phyloP scores from a whole-genome alignment of 805 yeast species.

The Zygosaccharomyces lentus region DNA sequence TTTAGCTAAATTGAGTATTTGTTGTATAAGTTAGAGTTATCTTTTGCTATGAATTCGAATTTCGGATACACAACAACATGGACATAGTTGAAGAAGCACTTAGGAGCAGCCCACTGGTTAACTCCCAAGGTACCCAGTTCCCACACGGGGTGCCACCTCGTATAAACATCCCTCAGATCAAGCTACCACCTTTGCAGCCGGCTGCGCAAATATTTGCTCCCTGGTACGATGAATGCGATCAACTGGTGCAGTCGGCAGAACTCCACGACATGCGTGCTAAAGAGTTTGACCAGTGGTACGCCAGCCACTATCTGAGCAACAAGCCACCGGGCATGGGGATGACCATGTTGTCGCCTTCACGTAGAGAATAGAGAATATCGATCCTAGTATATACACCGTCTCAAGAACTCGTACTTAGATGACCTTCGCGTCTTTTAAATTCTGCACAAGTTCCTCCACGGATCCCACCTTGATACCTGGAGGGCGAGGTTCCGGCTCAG shows the following conservation, averaged over 20 bases:
- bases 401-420: conserved; percentile 37
- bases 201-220: conserved; percentile 25
- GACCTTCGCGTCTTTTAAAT: conserved; percentile 73
- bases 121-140: conserved; percentile 22
- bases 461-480: conserved; percentile 76
- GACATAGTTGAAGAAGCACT: conserved; percentile 14
- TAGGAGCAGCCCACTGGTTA: conserved; percentile 22
- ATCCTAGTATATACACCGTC: conserved; percentile 3
- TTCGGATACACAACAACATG: not conserved
- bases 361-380: conserved; percentile 6
- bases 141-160: conserved; percentile 17
- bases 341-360: conserved; percentile 22
- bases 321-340: conserved; percentile 32
- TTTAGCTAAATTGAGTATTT: not conserved
- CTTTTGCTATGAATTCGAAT: not conserved
- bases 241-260: conserved; percentile 14
- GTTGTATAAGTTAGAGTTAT: not conserved
- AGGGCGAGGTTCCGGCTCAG: conserved; percentile 78
- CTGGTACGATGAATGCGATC: conserved; percentile 28
- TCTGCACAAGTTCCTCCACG: conserved; percentile 78
- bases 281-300: conserved; percentile 27
- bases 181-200: conserved; percentile 18
- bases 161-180: conserved; percentile 17
- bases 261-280: conserved; percentile 12
- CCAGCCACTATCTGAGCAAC: conserved; percentile 20